Percentiles rank a stretch among this genome's conserved stretches.
Evolutionary conservation across 176 grass and related monocot genomes (phyloP).

Genomic region (Musa itinerans): DNA sequence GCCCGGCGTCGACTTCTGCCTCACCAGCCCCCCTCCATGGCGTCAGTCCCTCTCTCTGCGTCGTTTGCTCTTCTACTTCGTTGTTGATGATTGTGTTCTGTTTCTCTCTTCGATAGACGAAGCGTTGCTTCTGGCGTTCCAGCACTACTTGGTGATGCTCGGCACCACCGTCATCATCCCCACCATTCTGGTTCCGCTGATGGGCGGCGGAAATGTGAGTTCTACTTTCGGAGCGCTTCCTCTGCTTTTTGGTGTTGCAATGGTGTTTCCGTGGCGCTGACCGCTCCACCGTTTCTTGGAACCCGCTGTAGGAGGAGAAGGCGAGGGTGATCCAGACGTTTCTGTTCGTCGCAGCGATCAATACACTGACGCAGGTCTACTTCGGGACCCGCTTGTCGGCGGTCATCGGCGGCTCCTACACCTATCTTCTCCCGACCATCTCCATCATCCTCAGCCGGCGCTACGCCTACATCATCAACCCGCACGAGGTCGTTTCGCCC

Average conservation of each 20-base stretch:
- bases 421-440: constrained; percentile 60
- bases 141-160: constrained; percentile 96
- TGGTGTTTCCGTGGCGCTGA: background rate
- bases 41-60: constrained; percentile 25
- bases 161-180: constrained; percentile 85
- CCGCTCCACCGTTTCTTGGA: background rate
- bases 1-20: constrained; percentile 67
- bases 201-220: constrained; percentile 80
- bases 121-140: constrained; percentile 58
- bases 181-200: constrained; percentile 76
- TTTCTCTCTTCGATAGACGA: constrained; percentile 26
- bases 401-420: constrained; percentile 72
- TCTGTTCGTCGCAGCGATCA: constrained; percentile 80
- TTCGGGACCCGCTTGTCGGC: constrained; percentile 67
- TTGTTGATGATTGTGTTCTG: background rate
- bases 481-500: constrained; percentile 37
- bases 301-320: constrained; percentile 63
- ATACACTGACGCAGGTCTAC: constrained; percentile 79
- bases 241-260: background rate
- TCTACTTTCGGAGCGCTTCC: background rate
- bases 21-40: constrained; percentile 91
- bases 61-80: background rate
- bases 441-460: constrained; percentile 72
- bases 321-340: constrained; percentile 89
- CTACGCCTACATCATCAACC: constrained; percentile 51